A percentile compares a stretch with the other conserved stretches of the same genome.
Evolutionary conservation across 257 asterid species (phyloP).

Genomic region (Nicotiana paniculata): DNA sequence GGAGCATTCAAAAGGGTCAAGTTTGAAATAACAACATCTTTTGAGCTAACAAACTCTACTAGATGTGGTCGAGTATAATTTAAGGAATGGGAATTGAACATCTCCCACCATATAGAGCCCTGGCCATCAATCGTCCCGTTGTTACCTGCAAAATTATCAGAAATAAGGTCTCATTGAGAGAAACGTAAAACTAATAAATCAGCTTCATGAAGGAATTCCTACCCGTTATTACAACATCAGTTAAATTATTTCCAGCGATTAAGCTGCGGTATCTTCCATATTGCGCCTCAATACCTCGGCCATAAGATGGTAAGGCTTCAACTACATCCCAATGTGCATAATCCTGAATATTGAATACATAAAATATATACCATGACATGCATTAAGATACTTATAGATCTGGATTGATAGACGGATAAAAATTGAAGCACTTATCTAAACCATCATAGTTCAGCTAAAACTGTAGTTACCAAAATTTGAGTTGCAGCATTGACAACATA

Average conservation of each 20-base stretch:
- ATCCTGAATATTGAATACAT: slow-evolving; percentile 19
- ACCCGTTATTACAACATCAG: slow-evolving; percentile 47
- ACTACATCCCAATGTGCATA: slow-evolving; percentile 32
- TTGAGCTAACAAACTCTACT: slow-evolving; percentile 63
- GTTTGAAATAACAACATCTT: slow-evolving; percentile 68
- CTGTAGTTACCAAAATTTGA: neutral
- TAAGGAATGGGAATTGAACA: slow-evolving; percentile 39
- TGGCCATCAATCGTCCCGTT: slow-evolving; percentile 96
- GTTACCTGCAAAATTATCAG: slow-evolving; percentile 48
- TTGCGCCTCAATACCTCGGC: slow-evolving; percentile 36
- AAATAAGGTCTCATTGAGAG: neutral
- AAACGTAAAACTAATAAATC: neutral
- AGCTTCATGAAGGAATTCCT: slow-evolving; percentile 1
- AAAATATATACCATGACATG: neutral
- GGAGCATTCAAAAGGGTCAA: slow-evolving; percentile 90
- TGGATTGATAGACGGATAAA: neutral
- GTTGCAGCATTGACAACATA: neutral
- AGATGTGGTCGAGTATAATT: slow-evolving; percentile 90
- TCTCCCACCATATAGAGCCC: slow-evolving; percentile 95
- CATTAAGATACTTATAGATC: neutral
- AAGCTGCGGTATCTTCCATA: slow-evolving; percentile 42
- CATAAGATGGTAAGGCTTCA: slow-evolving; percentile 42
- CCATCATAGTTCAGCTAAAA: neutral
- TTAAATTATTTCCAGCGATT: slow-evolving; percentile 32
- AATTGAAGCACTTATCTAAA: neutral